These are phyloP conservation scores for Hypholoma sublateritium DNA, from an alignment of 768 basidiomycete species.

Conservation along the genomic window DNA sequence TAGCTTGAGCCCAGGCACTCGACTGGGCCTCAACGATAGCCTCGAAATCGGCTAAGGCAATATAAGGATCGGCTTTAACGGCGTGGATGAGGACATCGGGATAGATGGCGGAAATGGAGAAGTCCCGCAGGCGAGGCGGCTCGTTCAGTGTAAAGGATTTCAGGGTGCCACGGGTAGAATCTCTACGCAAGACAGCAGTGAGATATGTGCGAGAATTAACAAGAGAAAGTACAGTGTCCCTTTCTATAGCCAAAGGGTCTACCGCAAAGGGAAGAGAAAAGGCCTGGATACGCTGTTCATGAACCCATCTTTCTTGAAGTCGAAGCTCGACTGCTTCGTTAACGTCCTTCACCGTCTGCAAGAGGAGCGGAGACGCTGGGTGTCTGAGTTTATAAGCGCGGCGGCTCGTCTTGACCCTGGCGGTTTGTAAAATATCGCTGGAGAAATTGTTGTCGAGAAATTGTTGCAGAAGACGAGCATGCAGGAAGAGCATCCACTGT, in stretches of 20 bases:
- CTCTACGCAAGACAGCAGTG: constrained; percentile 8
- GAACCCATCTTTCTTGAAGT: constrained; percentile 34
- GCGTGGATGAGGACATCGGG: constrained; percentile 2
- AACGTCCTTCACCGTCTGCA: constrained; percentile 17
- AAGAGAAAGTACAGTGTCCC: constrained; percentile 35
- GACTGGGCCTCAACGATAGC: constrained; percentile 26
- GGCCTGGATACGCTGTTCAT: constrained; percentile 24
- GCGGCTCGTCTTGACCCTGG: constrained; percentile 33
- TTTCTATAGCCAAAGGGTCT: constrained; percentile 21
- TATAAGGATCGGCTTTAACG: neutral
- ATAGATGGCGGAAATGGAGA: constrained; percentile 7
- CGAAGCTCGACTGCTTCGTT: constrained; percentile 17
- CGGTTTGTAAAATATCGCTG: constrained; percentile 34
- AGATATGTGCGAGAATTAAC: constrained; percentile 27
- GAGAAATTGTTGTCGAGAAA: constrained; percentile 20
- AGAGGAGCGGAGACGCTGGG: constrained; percentile 18
- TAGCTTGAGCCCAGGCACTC: constrained; percentile 28
- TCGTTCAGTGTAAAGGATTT: constrained; percentile 18
- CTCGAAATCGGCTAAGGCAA: constrained; percentile 39
- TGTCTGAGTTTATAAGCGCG: constrained; percentile 38
- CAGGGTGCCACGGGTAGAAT: neutral
- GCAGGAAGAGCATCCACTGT: constrained; percentile 43
- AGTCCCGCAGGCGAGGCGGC: constrained; percentile 16
- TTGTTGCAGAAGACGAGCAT: constrained; percentile 26
- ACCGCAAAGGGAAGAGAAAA: constrained; percentile 21